phyloP scores from a whole-genome alignment of 805 yeast species.

The Schizosaccharomyces cryophilus region DNA sequence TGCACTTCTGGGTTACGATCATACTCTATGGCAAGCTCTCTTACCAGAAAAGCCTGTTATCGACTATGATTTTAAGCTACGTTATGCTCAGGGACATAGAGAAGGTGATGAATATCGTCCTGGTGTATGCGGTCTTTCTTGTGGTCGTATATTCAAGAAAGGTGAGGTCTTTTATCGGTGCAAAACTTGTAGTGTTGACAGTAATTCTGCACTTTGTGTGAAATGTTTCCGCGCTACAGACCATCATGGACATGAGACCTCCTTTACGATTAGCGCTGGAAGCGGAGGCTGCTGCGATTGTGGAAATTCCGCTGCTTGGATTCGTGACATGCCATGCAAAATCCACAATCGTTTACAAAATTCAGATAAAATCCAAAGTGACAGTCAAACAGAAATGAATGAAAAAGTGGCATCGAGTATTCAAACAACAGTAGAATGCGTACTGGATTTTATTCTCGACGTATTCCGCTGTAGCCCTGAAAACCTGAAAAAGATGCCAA shows the following conservation, averaged over 20 bases:
- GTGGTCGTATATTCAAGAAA: slow-evolving; percentile 43
- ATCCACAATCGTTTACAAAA: neutral
- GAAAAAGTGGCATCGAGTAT: slow-evolving; percentile 19
- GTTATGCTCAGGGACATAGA: neutral
- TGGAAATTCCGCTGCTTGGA: slow-evolving; percentile 40
- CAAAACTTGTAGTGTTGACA: slow-evolving; percentile 40
- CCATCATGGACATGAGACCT: slow-evolving; percentile 51
- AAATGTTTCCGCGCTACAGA: slow-evolving; percentile 44
- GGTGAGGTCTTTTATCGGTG: slow-evolving; percentile 73
- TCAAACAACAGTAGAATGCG: slow-evolving; percentile 20
- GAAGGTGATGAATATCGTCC: neutral
- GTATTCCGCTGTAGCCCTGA: slow-evolving; percentile 16
- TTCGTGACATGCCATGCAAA: neutral
- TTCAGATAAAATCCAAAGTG: too few species aligned
- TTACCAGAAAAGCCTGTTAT: neutral
- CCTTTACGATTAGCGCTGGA: slow-evolving; percentile 35
- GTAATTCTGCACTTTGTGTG: slow-evolving; percentile 61
- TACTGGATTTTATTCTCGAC: slow-evolving; percentile 37
- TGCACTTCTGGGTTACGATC: neutral
- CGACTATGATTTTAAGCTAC: neutral
- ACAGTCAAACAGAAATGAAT: slow-evolving; percentile 13
- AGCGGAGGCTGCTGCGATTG: slow-evolving; percentile 73
- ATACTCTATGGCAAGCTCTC: neutral
- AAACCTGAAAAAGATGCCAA: neutral
- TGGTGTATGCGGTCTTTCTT: slow-evolving; percentile 15